Base-by-base conservation (phyloP, 2,329 filamentous ascomycete genomes). In the Sclerotinia nivalis region DNA sequence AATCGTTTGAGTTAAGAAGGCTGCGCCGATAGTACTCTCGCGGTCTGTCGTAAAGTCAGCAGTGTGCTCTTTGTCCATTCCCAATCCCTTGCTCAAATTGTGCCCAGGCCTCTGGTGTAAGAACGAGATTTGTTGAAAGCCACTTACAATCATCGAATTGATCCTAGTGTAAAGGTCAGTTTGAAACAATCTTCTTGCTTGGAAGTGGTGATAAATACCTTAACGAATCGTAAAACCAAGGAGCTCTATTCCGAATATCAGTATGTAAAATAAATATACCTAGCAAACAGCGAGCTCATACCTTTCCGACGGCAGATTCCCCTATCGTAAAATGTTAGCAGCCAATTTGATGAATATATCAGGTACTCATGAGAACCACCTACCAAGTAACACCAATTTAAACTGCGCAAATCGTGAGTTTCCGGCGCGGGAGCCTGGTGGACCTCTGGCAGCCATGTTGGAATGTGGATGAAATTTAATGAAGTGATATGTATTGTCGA, bases 291-390 rank as follows among this genome's bases (percentile, higher is more conserved):
- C n/a, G 15, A 25, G 52, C 70, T 75, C 79, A 75, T 82, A 96
- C 93, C 92, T 99, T 99, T 90, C 96, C 96, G 70, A 99, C 96
- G 71, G 96, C 96, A 76, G 96, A 99, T 86, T 99, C 96, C 81
- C 96, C 95, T 98, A 80, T 65, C 76, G 68, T 73, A 70, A 70
- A 70, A 73, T 65, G 79, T 86, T 79, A 86, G 82, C 73, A 60
- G 37, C 4, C 3, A 25, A 34, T 2, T n/a, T 25, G 15, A 43
- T n/a, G 45, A 34, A n/a, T 18, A n/a, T 9, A 4, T 31, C 74
- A 55, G 40, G n/a, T 2, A 43, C 54, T 49, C 13, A n/a, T 34
- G 7, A 12, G 15, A 28, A 4, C 28, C 70, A 79, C 91, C 76
- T 88, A 98, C 96, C 96, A 74, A 99, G 87, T 79, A 99, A 86